A percentile compares a stretch with the other conserved stretches of the same genome.
These are phyloP conservation scores for Monosporascus sp. DNA, from an alignment of 2,329 filamentous ascomycete species.

Conservation along the genomic window DNA sequence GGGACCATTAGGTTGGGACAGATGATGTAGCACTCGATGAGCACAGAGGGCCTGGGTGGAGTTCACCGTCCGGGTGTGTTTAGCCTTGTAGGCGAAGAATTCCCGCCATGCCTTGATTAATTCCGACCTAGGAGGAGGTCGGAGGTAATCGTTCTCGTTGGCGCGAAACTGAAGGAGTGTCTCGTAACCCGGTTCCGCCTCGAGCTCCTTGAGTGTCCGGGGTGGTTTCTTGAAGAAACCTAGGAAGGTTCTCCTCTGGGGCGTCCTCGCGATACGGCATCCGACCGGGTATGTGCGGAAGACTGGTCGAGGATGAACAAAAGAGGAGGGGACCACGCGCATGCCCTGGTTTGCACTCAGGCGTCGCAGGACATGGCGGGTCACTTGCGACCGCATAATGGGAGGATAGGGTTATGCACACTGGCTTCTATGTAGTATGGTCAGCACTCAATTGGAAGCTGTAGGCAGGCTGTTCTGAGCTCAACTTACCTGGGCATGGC, in stretches of 20 bases:
- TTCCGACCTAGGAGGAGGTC: slow-evolving; percentile 58
- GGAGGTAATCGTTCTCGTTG: slow-evolving; percentile 55
- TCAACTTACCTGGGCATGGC: slow-evolving; percentile 25
- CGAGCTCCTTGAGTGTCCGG: slow-evolving; percentile 53
- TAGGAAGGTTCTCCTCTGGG: slow-evolving; percentile 54
- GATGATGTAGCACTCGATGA: slow-evolving; percentile 54
- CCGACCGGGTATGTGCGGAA: slow-evolving; percentile 25
- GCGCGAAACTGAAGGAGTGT: slow-evolving; percentile 64
- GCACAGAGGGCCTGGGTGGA: slow-evolving; percentile 61
- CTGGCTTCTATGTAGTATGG: slow-evolving; percentile 14
- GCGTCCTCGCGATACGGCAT: slow-evolving; percentile 16
- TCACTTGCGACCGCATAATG: slow-evolving; percentile 31
- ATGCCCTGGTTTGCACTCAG: slow-evolving; percentile 19
- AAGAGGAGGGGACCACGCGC: slow-evolving; percentile 6
- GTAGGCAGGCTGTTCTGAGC: neutral
- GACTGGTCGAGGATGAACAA: slow-evolving; percentile 15
- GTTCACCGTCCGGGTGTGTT: slow-evolving; percentile 48
- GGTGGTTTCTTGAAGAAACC: slow-evolving; percentile 56
- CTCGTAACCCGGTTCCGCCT: slow-evolving; percentile 65
- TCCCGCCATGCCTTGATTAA: slow-evolving; percentile 59
- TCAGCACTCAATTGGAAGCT: slow-evolving; percentile 14
- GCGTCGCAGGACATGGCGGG: slow-evolving; percentile 35
- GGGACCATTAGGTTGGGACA: slow-evolving; percentile 35
- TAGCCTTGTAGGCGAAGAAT: slow-evolving; percentile 55
- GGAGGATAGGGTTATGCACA: slow-evolving; percentile 19